Conservation (phyloP, 495 filamentous ascomycete genomes). For the Penicillium soppii region DNA sequence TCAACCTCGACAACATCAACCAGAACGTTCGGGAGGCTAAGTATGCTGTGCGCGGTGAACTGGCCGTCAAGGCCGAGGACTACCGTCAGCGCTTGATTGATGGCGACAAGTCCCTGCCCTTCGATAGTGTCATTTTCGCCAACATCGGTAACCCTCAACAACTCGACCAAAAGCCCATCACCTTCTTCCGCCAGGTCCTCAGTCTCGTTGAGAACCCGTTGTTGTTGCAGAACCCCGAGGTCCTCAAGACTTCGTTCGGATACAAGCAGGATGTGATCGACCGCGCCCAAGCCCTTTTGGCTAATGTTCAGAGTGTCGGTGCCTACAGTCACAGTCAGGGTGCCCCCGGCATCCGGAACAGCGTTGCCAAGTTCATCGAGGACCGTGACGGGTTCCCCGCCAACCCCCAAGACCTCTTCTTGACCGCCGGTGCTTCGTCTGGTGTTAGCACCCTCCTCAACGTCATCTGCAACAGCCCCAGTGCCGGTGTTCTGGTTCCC, state of each 20-base stretch:
- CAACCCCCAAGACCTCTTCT: constrained; percentile 74
- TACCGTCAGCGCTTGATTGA: constrained; percentile 70
- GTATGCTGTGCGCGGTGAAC: constrained; percentile 95
- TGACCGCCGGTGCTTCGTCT: constrained; percentile 86
- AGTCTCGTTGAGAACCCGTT: constrained; percentile 89
- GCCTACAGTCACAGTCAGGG: constrained; percentile 96
- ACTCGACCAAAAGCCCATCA: constrained; percentile 97
- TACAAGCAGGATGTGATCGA: constrained; percentile 88
- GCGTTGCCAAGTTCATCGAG: constrained; percentile 90
- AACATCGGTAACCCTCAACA: constrained; percentile 99
- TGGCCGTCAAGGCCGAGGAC: constrained; percentile 85
- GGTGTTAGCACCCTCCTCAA: constrained; percentile 92
- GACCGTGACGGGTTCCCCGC: constrained; percentile 84
- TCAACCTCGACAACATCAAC: constrained; percentile 90
- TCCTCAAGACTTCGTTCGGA: constrained; percentile 60
- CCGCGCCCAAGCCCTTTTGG: constrained; percentile 74
- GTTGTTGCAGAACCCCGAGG: constrained; percentile 76
- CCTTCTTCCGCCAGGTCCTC: constrained; percentile 96
- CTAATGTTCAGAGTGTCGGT: constrained; percentile 84
- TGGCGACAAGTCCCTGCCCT: constrained; percentile 69
- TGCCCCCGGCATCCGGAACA: constrained; percentile 77
- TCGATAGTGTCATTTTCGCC: constrained; percentile 86
- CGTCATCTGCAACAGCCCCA: constrained; percentile 76
- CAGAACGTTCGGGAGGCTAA: constrained; percentile 77
- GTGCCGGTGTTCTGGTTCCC: constrained; percentile 84